Percentiles rank a stretch among this genome's conserved stretches.
phyloP scores from a whole-genome alignment of 257 asterid genomes.

The Primulina huaijiensis region DNA sequence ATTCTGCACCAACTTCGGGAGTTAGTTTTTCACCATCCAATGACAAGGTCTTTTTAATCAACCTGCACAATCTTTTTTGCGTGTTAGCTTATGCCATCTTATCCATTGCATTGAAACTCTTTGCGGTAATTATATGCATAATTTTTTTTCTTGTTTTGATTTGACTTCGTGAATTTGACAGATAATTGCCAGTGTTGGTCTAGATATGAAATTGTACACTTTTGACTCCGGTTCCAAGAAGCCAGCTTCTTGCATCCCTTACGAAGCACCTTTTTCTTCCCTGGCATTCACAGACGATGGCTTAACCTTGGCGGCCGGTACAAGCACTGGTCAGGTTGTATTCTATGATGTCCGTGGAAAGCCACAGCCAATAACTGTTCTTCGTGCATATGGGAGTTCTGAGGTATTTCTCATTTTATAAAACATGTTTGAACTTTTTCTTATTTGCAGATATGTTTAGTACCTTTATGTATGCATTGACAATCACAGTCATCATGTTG shows the following conservation, averaged over 20 bases:
- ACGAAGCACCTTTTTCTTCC: slow-evolving; percentile 91
- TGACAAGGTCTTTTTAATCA: slow-evolving; percentile 69
- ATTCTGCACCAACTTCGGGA: slow-evolving; percentile 95
- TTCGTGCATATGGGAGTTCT: slow-evolving; percentile 81
- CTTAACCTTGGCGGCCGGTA: slow-evolving; percentile 88
- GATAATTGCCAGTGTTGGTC: slow-evolving; percentile 94
- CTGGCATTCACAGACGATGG: slow-evolving; percentile 92
- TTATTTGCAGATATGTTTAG: slow-evolving; percentile 21
- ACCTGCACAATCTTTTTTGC: slow-evolving; percentile 13
- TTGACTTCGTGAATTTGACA: slow-evolving; percentile 34
- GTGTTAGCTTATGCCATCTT: slow-evolving; percentile 1
- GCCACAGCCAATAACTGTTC: slow-evolving; percentile 88
- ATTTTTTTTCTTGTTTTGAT: slow-evolving; percentile 9
- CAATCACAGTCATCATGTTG: neutral
- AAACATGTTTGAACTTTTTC: slow-evolving; percentile 16
- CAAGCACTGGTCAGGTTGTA: slow-evolving; percentile 84
- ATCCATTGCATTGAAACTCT: slow-evolving; percentile 15
- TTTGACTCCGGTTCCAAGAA: slow-evolving; percentile 85
- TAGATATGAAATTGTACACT: slow-evolving; percentile 92
- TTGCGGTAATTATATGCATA: slow-evolving; percentile 17
- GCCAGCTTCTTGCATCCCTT: slow-evolving; percentile 79
- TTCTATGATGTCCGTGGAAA: slow-evolving; percentile 94
- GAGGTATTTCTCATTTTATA: slow-evolving; percentile 49
- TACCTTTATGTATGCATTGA: slow-evolving; percentile 10
- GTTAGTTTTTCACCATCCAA: slow-evolving; percentile 93